Conservation (phyloP, 78 protist genomes). For the Dictyostelium purpureum region DNA sequence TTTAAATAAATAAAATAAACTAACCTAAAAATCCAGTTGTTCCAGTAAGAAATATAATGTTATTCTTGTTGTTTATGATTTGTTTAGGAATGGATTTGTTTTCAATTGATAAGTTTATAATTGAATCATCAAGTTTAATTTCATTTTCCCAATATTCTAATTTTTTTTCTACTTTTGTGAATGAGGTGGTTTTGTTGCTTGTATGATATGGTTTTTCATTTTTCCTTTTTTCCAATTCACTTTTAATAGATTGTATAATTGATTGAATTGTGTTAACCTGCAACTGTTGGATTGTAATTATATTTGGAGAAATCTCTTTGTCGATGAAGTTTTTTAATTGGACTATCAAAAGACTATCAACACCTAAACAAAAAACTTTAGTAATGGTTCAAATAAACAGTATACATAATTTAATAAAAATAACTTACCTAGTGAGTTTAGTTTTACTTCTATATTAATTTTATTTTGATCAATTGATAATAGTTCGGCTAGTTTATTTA, state of each 20-base stretch:
- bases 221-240: background rate
- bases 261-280: background rate
- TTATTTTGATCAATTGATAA: background rate
- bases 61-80: too few species aligned
- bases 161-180: too few species aligned
- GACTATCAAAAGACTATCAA: background rate
- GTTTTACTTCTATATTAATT: background rate
- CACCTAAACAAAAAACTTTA: background rate
- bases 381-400: background rate
- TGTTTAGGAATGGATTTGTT: background rate
- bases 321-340: slow-evolving; percentile 1
- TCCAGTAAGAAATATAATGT: slow-evolving; percentile 51
- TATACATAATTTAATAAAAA: too few species aligned
- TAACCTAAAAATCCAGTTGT: slow-evolving; percentile 37
- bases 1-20: too few species aligned
- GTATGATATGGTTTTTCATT: background rate
- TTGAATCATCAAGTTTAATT: slow-evolving; percentile 1
- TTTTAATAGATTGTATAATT: background rate
- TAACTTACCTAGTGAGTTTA: too few species aligned
- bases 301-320: background rate
- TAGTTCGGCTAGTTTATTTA: background rate
- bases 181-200: background rate
- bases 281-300: background rate
- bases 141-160: slow-evolving; percentile 14
- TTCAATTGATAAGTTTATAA: background rate